Conservation (phyloP, 2,329 filamentous ascomycete species). For the Neophaeococcomyces aloes region DNA sequence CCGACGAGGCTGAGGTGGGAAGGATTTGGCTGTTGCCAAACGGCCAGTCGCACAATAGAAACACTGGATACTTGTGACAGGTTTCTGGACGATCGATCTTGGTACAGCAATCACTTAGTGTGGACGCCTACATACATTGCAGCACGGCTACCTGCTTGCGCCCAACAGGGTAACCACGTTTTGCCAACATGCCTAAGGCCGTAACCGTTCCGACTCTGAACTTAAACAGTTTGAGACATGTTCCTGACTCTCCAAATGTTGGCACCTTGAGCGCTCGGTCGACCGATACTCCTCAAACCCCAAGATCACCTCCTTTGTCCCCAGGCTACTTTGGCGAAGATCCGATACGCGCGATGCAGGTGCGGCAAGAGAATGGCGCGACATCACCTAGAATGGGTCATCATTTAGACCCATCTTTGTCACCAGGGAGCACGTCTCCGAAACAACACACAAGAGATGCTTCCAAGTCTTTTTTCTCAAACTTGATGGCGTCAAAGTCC, state of each 20-base stretch:
- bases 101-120: not conserved
- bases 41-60: constrained; percentile 1
- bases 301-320: constrained; percentile 5
- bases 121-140: not conserved
- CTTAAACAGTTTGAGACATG: constrained; percentile 16
- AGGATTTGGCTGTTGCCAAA: not conserved
- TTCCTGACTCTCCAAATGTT: constrained; percentile 12
- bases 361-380: constrained; percentile 16
- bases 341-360: constrained; percentile 1
- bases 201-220: constrained; percentile 18
- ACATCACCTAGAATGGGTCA: constrained; percentile 35
- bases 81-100: constrained; percentile 1
- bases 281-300: constrained; percentile 15
- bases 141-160: constrained; percentile 14
- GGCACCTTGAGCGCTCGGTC: constrained; percentile 19
- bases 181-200: constrained; percentile 21
- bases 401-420: constrained; percentile 36
- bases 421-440: constrained; percentile 26
- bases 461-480: constrained; percentile 38
- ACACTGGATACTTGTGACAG: not conserved
- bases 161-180: constrained; percentile 7
- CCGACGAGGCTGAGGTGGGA: not conserved
- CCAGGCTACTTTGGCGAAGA: not conserved
- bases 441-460: constrained; percentile 34
- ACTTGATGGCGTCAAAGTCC: constrained; percentile 37